Evolutionary conservation across 2,329 filamentous ascomycete species (phyloP).

Genomic region (Botrytis porri): DNA sequence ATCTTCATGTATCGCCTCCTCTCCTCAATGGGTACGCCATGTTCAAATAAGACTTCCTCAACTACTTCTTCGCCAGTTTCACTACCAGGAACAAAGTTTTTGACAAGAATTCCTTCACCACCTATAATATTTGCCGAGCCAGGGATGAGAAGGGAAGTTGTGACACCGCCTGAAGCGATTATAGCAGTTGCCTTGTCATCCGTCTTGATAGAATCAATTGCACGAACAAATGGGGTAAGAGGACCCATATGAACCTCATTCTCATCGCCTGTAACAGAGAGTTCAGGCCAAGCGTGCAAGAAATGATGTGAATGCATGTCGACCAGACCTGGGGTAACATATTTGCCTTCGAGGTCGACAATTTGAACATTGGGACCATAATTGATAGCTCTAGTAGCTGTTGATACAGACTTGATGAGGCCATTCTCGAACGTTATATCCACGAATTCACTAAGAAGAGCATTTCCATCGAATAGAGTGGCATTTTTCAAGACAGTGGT

Average conservation of each 20-base stretch:
- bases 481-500: constrained; percentile 42
- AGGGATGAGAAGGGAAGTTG: constrained; percentile 46
- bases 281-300: constrained; percentile 38
- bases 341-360: constrained; percentile 40
- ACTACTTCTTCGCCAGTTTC: constrained; percentile 41
- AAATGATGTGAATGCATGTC: constrained; percentile 48
- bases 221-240: constrained; percentile 42
- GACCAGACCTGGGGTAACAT: constrained; percentile 46
- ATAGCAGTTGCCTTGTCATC: constrained; percentile 42
- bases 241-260: constrained; percentile 42
- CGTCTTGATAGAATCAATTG: constrained; percentile 43
- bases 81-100: constrained; percentile 42
- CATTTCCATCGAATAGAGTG: constrained; percentile 45
- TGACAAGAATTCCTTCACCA: constrained; percentile 45
- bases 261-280: constrained; percentile 38
- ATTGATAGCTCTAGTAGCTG: constrained; percentile 22
- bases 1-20: constrained; percentile 45
- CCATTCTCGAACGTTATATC: constrained; percentile 43
- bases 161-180: constrained; percentile 46
- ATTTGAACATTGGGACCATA: constrained; percentile 28
- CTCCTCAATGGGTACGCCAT: constrained; percentile 38
- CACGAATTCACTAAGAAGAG: constrained; percentile 36
- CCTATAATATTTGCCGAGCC: constrained; percentile 46
- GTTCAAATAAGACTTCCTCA: constrained; percentile 44
- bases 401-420: constrained; percentile 38